Evolutionary conservation across 345 rosid species (phyloP).

Genomic region (Iberis pinnata): DNA sequence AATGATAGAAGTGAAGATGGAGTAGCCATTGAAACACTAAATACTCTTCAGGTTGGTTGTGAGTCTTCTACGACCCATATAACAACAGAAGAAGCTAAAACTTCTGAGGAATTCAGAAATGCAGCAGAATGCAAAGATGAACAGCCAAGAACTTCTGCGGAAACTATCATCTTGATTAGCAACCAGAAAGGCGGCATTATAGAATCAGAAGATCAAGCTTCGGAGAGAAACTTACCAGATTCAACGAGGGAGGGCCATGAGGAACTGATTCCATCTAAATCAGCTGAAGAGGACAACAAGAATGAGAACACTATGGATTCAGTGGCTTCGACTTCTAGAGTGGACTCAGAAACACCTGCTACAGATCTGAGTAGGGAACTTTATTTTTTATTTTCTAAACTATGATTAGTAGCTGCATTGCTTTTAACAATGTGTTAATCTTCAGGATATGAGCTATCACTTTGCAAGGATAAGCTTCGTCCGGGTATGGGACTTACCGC

Average conservation of each 20-base stretch:
- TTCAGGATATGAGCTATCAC: constrained; percentile 78
- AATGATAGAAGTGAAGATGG: constrained; percentile 32
- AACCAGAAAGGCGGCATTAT: constrained; percentile 29
- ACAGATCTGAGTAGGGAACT: constrained; percentile 38
- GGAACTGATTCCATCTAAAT: constrained; percentile 30
- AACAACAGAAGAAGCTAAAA: constrained; percentile 16
- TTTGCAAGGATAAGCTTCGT: constrained; percentile 67
- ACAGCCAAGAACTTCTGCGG: constrained; percentile 32
- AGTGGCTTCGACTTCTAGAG: constrained; percentile 26
- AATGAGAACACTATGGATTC: constrained; percentile 33
- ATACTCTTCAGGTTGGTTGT: constrained; percentile 12
- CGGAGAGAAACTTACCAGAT: constrained; percentile 18
- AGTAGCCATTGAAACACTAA: constrained; percentile 19
- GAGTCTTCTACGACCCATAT: constrained; percentile 9
- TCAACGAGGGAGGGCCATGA: constrained; percentile 30
- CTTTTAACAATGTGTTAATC: constrained; percentile 11
- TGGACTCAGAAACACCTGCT: constrained; percentile 20
- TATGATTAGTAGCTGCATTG: constrained; percentile 20
- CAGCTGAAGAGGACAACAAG: constrained; percentile 23
- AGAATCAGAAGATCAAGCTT: constrained; percentile 30
- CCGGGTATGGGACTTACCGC: constrained; percentile 70
- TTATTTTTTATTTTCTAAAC: constrained; percentile 10
- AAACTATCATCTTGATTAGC: constrained; percentile 30
- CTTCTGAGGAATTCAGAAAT: constrained; percentile 25
- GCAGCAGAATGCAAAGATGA: constrained; percentile 30